Evolutionary conservation across 768 basidiomycete genomes (phyloP), one percentile per base, ranked within the genome.

Genomic region (Phlebiopsis flavidoalba): DNA sequence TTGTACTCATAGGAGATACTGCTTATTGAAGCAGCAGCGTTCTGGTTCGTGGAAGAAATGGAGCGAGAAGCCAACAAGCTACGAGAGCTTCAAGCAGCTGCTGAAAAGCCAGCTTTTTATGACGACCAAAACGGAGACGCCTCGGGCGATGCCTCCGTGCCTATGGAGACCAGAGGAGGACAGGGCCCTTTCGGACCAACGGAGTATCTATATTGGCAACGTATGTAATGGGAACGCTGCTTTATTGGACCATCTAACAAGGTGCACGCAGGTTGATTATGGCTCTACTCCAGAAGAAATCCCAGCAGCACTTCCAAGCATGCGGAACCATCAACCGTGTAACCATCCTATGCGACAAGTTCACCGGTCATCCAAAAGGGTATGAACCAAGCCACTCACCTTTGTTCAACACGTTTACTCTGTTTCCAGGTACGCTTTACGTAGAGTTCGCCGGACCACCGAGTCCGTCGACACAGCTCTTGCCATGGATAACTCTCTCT

Each of bases 311-410:
- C 73, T 99, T 99, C 77, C 91, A 95, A 72, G 88, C 95, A 15
- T 98, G 95, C 70, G 97, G 97, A 6, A 93, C 91, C 15, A 99
- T 99, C 75, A 99, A 99, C 77, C 86, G 97, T 67, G 95, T 99
- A 47, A 99, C 97, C 0, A 99, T 99, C 70, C 86, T 99, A 31
- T 98, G 96, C 74, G 97, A 99, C 83, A 98, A 98, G 78, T 98
- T 96, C 75, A 98, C 96, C 22, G 97, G 97, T 52, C 95, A 98
- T 77, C 96, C 97, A 51, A 98, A 98, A 85, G 97, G 97, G 95
- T 95, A 65, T 35, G 77, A 71, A 54, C 21, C 7, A 10, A 71
- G 65, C 3, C 8, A 43, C 40, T 58, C 26, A n/a, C 57, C n/a
- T 62, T 15, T 45, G 36, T 12, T 31, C n/a, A n/a, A n/a, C 17